Base-by-base conservation (phyloP, 2,329 filamentous ascomycete species). In the Aspergillus pseudoterreus region DNA sequence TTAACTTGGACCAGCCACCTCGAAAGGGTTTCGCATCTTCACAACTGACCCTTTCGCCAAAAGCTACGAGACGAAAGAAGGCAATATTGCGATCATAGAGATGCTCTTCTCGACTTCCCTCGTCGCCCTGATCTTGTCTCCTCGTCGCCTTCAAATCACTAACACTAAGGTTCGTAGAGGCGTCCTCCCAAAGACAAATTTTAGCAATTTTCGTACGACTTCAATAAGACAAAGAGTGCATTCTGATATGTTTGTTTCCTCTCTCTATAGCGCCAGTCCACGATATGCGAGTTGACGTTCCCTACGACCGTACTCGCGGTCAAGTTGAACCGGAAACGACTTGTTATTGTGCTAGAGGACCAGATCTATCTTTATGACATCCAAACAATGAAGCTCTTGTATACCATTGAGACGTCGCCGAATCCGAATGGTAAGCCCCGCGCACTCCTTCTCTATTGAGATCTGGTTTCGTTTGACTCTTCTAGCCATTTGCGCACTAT, bases 281-380 rank as follows among this genome's bases (percentile, higher is more conserved):
- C 95, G 53, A 97, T 99, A 70, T 99, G 94, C 82, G 94, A 99
- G 72, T 88, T 99, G 67, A 97, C 92, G 3, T 99, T 99, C 63
- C 92, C 92, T 11, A 95, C 92, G n/a, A 91, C 92, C 45, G 91
- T 99, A 10, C 82, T 97, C 38, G 92, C 92, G 17, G 90, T 99
- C 53, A 88, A 92, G 58, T 78, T 99, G 64, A 99, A 99, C 71
- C 83, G 94, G 60, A 97, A 96, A 72, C 86, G 94, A 35, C 81
- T 99, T 22, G 90, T 94, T 11, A 92, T 99, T 30, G 86, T 97
- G 12, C 81, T 97, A 51, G 94, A 99, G 70, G 91, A 96, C 63
- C 88, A 96, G 69, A 95, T 97, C 56, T 99, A 97, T 73, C 82
- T 99, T 45, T 99, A 99, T 76, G 94, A 99, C 71, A 97, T 99